Conservation (phyloP, 1,284 basidiomycete genomes). For the Ganoderma sp. region DNA sequence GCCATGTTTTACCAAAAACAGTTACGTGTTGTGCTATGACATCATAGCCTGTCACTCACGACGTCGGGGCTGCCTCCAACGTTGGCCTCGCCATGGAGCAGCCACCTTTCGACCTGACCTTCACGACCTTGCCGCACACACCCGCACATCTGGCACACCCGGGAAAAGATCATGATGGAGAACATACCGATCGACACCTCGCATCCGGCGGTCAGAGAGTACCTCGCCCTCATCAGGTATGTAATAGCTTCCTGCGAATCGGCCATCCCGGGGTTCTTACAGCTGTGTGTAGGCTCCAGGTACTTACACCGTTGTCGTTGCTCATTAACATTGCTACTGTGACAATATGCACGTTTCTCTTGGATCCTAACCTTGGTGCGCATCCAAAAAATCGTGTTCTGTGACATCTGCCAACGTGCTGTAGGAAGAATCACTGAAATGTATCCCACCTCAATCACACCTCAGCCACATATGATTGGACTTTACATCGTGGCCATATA, state of each 20-base stretch:
- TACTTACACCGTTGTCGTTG: conserved; percentile 77
- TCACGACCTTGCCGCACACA: conserved; percentile 5
- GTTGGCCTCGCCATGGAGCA: conserved; percentile 11
- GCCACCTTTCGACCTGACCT: conserved; percentile 6
- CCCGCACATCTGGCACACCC: background rate
- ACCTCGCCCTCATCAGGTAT: conserved; percentile 40
- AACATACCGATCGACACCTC: conserved; percentile 39
- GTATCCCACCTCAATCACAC: conserved; percentile 77
- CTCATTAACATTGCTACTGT: conserved; percentile 72
- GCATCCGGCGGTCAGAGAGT: conserved; percentile 42
- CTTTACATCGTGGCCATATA: conserved; percentile 70
- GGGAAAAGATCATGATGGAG: conserved; percentile 34
- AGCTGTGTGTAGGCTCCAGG: conserved; percentile 60
- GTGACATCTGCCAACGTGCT: background rate
- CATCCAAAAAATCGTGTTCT: background rate
- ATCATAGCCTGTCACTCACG: conserved; percentile 16
- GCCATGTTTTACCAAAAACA: conserved; percentile 16
- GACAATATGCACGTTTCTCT: conserved; percentile 59
- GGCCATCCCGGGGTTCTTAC: background rate
- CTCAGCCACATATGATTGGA: conserved; percentile 66
- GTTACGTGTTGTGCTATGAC: conserved; percentile 16
- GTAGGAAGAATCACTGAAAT: conserved; percentile 58
- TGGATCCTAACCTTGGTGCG: conserved; percentile 61
- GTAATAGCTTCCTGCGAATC: conserved; percentile 3
- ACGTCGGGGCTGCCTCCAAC: conserved; percentile 1